Conservation (phyloP, 2,329 filamentous ascomycete genomes). For the Trichoderma sp. region DNA sequence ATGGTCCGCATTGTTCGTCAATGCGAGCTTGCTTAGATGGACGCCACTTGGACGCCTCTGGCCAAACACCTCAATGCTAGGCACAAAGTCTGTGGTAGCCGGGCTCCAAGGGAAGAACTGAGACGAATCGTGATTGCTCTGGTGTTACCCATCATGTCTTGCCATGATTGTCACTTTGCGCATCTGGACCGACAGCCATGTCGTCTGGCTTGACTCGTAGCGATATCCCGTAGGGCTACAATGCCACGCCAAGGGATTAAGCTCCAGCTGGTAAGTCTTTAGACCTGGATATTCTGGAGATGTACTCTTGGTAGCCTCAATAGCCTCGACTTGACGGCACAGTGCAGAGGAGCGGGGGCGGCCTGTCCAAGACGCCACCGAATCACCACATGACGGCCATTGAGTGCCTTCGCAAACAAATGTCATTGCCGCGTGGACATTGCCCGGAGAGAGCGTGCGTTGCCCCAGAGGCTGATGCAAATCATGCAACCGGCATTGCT, state of each 20-base stretch:
- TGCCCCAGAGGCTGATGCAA: slow-evolving; percentile 12
- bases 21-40: not conserved
- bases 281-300: not conserved
- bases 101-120: not conserved
- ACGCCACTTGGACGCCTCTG: not conserved
- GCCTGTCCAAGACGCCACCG: slow-evolving; percentile 10
- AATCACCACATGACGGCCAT: slow-evolving; percentile 15
- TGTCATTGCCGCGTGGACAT: slow-evolving; percentile 14
- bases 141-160: not conserved
- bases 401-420: not conserved
- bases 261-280: slow-evolving; percentile 3
- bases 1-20: not conserved
- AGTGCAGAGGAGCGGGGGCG: slow-evolving; percentile 9
- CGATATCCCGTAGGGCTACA: not conserved
- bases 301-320: not conserved
- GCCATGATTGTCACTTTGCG: not conserved
- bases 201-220: not conserved
- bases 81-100: not conserved
- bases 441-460: not conserved
- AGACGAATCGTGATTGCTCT: not conserved
- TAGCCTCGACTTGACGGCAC: slow-evolving; percentile 16
- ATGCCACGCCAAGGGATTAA: slow-evolving; percentile 2
- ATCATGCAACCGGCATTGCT: not conserved
- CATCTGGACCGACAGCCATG: not conserved
- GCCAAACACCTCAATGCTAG: not conserved